These are phyloP conservation scores for Styphnolobium japonicum DNA, from an alignment of 306 rosid species.

Conservation along the genomic window DNA sequence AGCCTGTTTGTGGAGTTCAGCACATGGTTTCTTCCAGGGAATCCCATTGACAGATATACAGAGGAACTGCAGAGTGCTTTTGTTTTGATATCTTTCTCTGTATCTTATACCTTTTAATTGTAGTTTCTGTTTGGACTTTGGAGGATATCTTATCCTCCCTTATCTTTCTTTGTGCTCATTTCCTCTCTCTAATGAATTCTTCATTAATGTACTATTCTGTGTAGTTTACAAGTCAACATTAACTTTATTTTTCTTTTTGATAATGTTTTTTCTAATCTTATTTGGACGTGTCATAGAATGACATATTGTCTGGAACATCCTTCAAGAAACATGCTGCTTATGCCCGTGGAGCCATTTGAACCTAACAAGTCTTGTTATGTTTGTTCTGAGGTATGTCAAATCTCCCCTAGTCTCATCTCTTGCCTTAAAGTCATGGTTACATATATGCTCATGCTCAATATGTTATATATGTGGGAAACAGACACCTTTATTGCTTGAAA, in stretches of 20 bases:
- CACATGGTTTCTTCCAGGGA: neutral
- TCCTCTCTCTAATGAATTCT: neutral
- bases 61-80: neutral
- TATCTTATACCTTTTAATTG: neutral
- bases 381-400: conserved; percentile 77
- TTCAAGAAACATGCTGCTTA: conserved; percentile 77
- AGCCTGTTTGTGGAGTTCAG: neutral
- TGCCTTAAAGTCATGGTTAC: neutral
- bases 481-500: conserved; percentile 86
- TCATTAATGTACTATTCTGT: neutral
- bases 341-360: conserved; percentile 98
- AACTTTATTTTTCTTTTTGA: neutral
- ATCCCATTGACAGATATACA: neutral
- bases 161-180: neutral
- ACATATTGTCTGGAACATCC: conserved; percentile 96
- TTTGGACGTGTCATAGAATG: conserved; percentile 56
- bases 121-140: neutral
- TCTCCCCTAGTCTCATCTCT: neutral
- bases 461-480: conserved; percentile 37
- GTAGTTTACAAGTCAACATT: neutral
- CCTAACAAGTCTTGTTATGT: conserved; percentile 93
- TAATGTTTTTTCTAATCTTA: neutral
- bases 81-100: neutral
- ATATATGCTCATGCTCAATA: conserved; percentile 2
- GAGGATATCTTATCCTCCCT: neutral